phyloP scores from a whole-genome alignment of 2,329 filamentous ascomycete genomes.

The Sporothrix curviconia region DNA sequence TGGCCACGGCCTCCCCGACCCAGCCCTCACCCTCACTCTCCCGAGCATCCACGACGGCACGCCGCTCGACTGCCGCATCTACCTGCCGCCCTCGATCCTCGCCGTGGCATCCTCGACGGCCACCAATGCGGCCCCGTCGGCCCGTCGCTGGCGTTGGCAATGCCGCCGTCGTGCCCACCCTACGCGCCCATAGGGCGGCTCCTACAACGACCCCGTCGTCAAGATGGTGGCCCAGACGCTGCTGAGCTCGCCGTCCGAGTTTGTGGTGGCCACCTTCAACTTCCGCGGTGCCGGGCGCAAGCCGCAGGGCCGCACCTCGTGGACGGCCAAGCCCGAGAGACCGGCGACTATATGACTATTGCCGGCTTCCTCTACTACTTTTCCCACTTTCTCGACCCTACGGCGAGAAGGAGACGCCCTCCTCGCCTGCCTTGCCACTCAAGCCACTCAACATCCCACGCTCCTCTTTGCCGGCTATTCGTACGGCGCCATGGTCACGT shows the following conservation, averaged over 20 bases:
- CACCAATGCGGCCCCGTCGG: slow-evolving; percentile 9
- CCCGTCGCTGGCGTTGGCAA: slow-evolving; percentile 40
- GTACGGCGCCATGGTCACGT: slow-evolving; percentile 79
- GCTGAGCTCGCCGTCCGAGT: slow-evolving; percentile 53
- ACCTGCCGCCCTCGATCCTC: slow-evolving; percentile 54
- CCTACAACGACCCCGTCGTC: slow-evolving; percentile 76
- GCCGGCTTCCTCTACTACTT: slow-evolving; percentile 76
- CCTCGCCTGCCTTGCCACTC: not conserved
- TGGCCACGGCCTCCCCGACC: slow-evolving; percentile 41
- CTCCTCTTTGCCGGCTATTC: slow-evolving; percentile 71
- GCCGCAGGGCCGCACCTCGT: slow-evolving; percentile 64
- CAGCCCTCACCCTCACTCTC: slow-evolving; percentile 63
- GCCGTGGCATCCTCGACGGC: slow-evolving; percentile 25
- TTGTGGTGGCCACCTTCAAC: slow-evolving; percentile 81
- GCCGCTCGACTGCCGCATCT: slow-evolving; percentile 73
- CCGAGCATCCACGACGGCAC: slow-evolving; percentile 77
- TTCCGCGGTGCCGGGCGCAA: slow-evolving; percentile 57
- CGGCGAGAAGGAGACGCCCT: slow-evolving; percentile 9
- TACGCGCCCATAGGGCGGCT: slow-evolving; percentile 84
- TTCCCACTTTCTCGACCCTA: slow-evolving; percentile 51
- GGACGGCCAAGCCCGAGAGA: slow-evolving; percentile 77
- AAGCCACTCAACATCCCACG: slow-evolving; percentile 22
- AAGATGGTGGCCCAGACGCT: slow-evolving; percentile 57
- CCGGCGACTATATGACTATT: slow-evolving; percentile 74
- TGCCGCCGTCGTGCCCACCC: slow-evolving; percentile 65